Evolutionary conservation across 176 grass and related monocot species (phyloP).

Genomic region (Phyllostachys edulis): DNA sequence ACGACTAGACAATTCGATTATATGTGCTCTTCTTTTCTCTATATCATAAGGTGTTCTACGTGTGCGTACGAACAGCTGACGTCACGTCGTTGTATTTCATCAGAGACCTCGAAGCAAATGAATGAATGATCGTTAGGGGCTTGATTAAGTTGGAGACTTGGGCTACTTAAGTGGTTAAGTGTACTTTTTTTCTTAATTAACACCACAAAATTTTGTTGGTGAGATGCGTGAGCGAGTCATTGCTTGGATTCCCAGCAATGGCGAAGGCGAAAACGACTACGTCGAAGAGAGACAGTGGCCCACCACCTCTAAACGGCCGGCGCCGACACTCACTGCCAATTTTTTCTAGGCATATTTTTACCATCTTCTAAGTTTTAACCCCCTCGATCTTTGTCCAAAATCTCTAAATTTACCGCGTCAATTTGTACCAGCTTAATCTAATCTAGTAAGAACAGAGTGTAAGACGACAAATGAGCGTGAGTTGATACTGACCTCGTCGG

Average conservation of each 20-base stretch:
- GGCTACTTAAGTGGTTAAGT: background rate
- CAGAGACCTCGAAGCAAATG: background rate
- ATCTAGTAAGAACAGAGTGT: background rate
- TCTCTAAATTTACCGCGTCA: background rate
- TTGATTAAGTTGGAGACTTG: background rate
- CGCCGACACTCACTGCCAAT: background rate
- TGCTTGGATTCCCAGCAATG: conserved; percentile 36
- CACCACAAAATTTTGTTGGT: background rate
- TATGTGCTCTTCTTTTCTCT: too few species aligned
- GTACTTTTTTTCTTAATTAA: background rate
- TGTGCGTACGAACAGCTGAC: too few species aligned
- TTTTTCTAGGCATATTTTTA: background rate
- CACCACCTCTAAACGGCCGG: background rate
- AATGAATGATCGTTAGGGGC: background rate
- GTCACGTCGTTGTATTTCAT: too few species aligned
- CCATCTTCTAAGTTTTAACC: background rate
- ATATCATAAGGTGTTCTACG: too few species aligned
- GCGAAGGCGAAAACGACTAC: background rate
- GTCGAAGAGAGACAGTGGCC: background rate
- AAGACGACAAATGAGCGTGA: background rate
- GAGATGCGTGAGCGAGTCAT: background rate
- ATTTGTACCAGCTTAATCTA: background rate
- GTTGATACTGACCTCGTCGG: conserved; percentile 55
- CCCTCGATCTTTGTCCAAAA: too few species aligned
- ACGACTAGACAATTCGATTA: too few species aligned